Conservation (phyloP, 2,329 filamentous ascomycete species). For the Fonsecaea multimorphosa region DNA sequence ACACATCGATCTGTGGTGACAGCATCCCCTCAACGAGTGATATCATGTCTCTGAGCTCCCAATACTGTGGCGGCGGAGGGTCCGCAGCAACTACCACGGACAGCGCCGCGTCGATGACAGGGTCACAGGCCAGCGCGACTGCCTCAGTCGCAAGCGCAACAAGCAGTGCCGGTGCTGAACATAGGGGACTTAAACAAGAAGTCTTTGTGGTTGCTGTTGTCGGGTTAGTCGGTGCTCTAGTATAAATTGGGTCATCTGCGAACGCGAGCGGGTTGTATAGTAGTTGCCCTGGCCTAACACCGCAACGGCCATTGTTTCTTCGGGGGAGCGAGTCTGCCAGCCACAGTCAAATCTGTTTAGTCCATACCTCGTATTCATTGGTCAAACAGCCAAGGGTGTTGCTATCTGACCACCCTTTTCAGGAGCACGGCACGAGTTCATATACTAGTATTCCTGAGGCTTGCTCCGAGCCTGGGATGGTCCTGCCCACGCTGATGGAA, state of each 20-base stretch:
- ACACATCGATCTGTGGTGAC: not conserved
- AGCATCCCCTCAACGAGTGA: not conserved
- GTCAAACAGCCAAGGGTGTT: no score
- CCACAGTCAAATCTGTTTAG: no score
- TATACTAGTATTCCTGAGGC: no score
- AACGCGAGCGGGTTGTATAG: not conserved
- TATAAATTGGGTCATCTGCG: not conserved
- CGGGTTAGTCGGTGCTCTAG: not conserved
- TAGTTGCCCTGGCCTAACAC: no score
- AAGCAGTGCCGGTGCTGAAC: not conserved
- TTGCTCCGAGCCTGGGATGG: no score
- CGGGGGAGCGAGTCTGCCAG: no score
- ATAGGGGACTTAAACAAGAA: not conserved
- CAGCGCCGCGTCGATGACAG: not conserved
- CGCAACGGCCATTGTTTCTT: no score
- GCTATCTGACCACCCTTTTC: no score
- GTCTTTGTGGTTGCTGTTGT: conserved; percentile 2
- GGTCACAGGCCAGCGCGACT: not conserved
- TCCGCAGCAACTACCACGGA: not conserved
- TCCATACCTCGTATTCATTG: no score
- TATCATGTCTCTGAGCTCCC: not conserved
- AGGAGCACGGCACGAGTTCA: no score
- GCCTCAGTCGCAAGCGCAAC: conserved; percentile 1
- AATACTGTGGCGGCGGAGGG: not conserved
- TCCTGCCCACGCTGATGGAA: no score